Evolutionary conservation across 306 rosid species (phyloP).

Genomic region (Malus orientalis): DNA sequence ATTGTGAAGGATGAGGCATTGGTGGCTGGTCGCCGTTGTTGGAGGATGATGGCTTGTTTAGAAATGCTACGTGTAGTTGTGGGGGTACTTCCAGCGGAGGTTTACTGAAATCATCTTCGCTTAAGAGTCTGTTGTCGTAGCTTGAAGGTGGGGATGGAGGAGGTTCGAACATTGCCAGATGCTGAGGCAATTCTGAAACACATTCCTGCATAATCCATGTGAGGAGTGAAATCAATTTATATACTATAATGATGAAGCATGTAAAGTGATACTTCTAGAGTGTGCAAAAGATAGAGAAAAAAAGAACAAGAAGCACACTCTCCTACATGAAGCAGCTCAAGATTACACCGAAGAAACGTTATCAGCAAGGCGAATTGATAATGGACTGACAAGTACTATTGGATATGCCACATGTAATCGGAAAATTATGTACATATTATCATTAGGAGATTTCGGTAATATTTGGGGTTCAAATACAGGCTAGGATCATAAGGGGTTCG

Average conservation of each 20-base stretch:
- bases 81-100: constrained; percentile 80
- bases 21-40: constrained; percentile 13
- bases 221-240: neutral
- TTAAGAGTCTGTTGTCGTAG: constrained; percentile 49
- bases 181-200: constrained; percentile 34
- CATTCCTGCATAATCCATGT: constrained; percentile 36
- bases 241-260: neutral
- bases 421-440: neutral
- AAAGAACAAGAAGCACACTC: neutral
- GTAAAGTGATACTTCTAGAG: no score
- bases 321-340: neutral
- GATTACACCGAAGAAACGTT: neutral
- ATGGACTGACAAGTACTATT: neutral
- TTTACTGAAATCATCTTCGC: constrained; percentile 51
- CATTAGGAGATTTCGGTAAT: neutral
- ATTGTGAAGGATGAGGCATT: constrained; percentile 36
- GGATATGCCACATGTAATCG: neutral
- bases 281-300: neutral
- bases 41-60: constrained; percentile 35
- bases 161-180: constrained; percentile 34
- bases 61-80: constrained; percentile 38
- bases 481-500: neutral
- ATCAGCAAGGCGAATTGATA: neutral
- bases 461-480: neutral
- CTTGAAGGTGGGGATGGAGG: constrained; percentile 84